These are phyloP conservation scores for Phlyctochytrium bullatum DNA, from an alignment of 192 early-diverging fungal species.

Conservation along the genomic window DNA sequence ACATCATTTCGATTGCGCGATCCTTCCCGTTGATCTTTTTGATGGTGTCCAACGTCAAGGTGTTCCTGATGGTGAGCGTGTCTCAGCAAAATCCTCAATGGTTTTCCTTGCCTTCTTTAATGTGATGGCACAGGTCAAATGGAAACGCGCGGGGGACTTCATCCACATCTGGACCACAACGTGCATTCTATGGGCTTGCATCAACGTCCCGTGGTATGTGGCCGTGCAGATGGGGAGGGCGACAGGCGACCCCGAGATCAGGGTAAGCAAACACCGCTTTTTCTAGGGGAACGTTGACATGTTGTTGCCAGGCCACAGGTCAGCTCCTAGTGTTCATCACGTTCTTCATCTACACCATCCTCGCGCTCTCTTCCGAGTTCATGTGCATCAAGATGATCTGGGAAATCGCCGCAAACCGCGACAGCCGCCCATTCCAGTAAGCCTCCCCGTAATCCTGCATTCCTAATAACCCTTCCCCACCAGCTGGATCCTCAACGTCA, in stretches of 20 bases:
- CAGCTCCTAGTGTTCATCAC: neutral
- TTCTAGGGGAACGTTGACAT: neutral
- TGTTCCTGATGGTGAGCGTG: neutral
- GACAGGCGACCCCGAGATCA: too few relatives aligned
- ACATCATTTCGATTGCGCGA: neutral
- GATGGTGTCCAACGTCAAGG: neutral
- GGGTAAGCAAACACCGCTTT: neutral
- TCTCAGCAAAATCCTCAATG: too few relatives aligned
- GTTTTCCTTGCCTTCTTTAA: too few relatives aligned
- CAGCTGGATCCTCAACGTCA: neutral
- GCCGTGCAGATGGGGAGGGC: neutral
- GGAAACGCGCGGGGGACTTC: too few relatives aligned
- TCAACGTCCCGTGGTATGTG: neutral
- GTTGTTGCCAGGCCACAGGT: neutral
- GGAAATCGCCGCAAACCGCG: neutral
- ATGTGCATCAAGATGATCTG: neutral
- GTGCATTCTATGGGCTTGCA: neutral
- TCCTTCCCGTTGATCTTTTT: neutral
- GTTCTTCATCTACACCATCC: neutral
- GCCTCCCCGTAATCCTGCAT: neutral
- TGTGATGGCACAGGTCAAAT: too few relatives aligned
- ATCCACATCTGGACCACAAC: too few relatives aligned
- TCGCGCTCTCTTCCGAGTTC: neutral
- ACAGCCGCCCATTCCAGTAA: neutral
- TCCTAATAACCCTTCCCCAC: too few relatives aligned